Evolutionary conservation across 371 early-diverging fungal species (phyloP).

Genomic region (Furculomyces boomerangus): DNA sequence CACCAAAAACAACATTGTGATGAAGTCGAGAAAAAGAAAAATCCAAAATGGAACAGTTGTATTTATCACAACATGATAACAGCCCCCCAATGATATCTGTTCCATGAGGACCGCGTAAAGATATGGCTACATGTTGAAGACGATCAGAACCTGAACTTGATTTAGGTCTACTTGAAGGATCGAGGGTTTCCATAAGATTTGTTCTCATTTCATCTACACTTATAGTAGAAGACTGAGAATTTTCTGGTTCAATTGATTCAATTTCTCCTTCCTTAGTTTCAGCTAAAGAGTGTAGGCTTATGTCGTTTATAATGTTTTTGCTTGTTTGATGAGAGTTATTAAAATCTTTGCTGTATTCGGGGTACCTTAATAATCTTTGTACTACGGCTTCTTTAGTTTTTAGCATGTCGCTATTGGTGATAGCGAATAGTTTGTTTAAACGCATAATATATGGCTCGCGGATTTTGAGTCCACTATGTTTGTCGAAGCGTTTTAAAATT

Average conservation of each 20-base stretch:
- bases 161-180: no score
- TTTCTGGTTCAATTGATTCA: no score
- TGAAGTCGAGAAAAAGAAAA: slow-evolving; percentile 69
- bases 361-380: background rate
- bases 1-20: slow-evolving; percentile 75
- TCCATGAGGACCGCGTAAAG: slow-evolving; percentile 65
- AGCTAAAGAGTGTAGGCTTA: no score
- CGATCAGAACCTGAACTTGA: no score
- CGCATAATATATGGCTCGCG: slow-evolving; percentile 55
- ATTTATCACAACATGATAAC: slow-evolving; percentile 44
- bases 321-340: no score
- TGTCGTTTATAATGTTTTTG: no score
- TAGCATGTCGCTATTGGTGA: background rate
- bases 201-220: no score
- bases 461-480: slow-evolving; percentile 46
- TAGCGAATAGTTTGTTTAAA: slow-evolving; percentile 29
- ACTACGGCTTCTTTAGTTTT: background rate
- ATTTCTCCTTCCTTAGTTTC: no score
- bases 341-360: no score
- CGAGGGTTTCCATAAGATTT: no score
- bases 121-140: slow-evolving; percentile 22
- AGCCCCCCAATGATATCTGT: slow-evolving; percentile 74
- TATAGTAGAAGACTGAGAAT: no score
- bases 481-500: slow-evolving; percentile 72
- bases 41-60: slow-evolving; percentile 51